Conservation (phyloP, 1,284 basidiomycete genomes). For the Marasmius oreades region DNA sequence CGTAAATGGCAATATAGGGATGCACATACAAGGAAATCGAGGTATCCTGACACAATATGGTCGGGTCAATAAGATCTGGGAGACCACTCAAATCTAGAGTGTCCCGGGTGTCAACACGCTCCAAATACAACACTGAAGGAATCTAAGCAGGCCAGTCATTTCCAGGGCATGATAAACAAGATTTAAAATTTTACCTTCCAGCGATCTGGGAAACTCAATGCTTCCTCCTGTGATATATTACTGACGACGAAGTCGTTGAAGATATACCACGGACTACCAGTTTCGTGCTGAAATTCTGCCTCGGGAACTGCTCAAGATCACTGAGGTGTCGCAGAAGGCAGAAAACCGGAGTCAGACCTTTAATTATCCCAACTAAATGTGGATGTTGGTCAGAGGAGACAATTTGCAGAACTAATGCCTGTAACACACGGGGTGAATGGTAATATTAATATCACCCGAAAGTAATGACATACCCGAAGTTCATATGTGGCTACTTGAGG, state of each 20-base stretch:
- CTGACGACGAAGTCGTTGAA: conserved; percentile 97
- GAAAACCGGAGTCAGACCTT: conserved; percentile 42
- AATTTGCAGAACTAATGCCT: conserved; percentile 85
- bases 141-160: conserved; percentile 43
- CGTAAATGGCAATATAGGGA: conserved; percentile 1
- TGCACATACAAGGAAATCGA: conserved; percentile 78
- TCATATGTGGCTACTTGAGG: conserved; percentile 60
- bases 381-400: conserved; percentile 73
- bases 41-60: conserved; percentile 82
- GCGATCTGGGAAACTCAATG: conserved; percentile 78
- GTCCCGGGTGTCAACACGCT: conserved; percentile 64
- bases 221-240: conserved; percentile 83
- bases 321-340: background rate
- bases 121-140: conserved; percentile 86
- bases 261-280: conserved; percentile 77
- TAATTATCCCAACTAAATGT: conserved; percentile 89
- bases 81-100: conserved; percentile 64
- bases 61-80: conserved; percentile 67
- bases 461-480: conserved; percentile 63
- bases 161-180: background rate
- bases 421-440: background rate
- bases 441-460: too few species aligned
- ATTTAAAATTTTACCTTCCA: conserved; percentile 73
- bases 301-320: conserved; percentile 55
- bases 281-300: conserved; percentile 39